Percentiles rank a stretch among this genome's conserved stretches.
phyloP scores from a whole-genome alignment of 805 yeast genomes.

The Diddensiella santjacobensis region DNA sequence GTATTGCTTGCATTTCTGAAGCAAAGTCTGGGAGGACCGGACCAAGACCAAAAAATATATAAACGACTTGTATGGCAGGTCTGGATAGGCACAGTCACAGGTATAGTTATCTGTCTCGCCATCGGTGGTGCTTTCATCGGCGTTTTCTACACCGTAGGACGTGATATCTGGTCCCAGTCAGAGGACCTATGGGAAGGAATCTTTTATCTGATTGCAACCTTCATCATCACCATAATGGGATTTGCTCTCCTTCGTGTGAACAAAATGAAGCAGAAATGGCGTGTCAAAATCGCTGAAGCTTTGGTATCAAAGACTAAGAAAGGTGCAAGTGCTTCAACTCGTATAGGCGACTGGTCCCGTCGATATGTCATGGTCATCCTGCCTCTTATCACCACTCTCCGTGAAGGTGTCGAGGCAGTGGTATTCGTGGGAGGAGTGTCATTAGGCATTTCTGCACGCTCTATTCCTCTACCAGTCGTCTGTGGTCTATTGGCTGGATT shows the following conservation, averaged over 20 bases:
- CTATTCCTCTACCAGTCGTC: constrained; percentile 91
- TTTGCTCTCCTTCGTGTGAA: constrained; percentile 91
- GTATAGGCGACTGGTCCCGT: constrained; percentile 7
- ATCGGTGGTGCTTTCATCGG: constrained; percentile 93
- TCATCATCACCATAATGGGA: constrained; percentile 89
- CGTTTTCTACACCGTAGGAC: constrained; percentile 73
- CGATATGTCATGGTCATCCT: constrained; percentile 83
- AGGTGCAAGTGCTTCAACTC: constrained; percentile 32
- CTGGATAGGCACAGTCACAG: constrained; percentile 74
- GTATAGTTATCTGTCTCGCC: constrained; percentile 71
- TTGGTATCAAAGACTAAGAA: constrained; percentile 45
- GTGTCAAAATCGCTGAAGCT: constrained; percentile 85
- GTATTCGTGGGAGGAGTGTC: constrained; percentile 96
- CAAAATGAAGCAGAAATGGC: constrained; percentile 96
- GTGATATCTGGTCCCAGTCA: constrained; percentile 81
- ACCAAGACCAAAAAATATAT: constrained; percentile 41
- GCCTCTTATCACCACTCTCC: constrained; percentile 82
- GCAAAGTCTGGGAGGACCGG: constrained; percentile 66
- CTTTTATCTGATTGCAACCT: constrained; percentile 81
- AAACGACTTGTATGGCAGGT: constrained; percentile 66
- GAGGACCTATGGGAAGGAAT: constrained; percentile 97
- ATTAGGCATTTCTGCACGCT: constrained; percentile 54
- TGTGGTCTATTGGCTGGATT: constrained; percentile 79
- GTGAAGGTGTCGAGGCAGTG: constrained; percentile 96
- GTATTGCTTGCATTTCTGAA: constrained; percentile 85